Conservation (phyloP, 768 basidiomycete species). For the Auricularia cornea region DNA sequence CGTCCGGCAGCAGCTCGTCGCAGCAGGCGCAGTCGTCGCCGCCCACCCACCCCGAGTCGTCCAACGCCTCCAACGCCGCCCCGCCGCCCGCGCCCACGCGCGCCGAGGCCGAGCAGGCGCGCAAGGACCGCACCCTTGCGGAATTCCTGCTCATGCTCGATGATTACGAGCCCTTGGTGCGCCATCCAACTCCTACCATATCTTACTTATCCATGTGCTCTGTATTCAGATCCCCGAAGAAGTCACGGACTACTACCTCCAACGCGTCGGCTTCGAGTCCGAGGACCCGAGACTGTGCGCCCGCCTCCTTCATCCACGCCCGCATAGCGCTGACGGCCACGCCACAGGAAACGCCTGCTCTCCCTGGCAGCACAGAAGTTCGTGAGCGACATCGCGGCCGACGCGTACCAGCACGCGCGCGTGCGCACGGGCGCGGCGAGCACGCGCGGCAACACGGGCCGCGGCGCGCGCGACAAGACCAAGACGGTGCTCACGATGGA, state of each 20-base stretch:
- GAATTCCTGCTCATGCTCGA: conserved; percentile 96
- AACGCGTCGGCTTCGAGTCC: conserved; percentile 92
- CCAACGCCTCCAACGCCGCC: conserved; percentile 17
- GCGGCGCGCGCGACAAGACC: conserved; percentile 51
- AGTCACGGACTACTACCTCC: conserved; percentile 95
- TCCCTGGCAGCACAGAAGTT: conserved; percentile 97
- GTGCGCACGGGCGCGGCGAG: conserved; percentile 77
- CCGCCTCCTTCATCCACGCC: conserved; percentile 1
- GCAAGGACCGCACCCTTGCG: conserved; percentile 83
- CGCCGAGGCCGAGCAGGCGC: conserved; percentile 68
- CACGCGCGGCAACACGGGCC: neutral
- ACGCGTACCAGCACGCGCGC: conserved; percentile 96
- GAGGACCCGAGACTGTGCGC: conserved; percentile 86
- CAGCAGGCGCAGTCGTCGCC: neutral
- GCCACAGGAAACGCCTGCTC: conserved; percentile 76
- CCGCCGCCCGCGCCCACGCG: conserved; percentile 21
- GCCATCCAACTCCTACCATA: conserved; percentile 16
- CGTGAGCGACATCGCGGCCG: conserved; percentile 90
- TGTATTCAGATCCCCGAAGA: conserved; percentile 81
- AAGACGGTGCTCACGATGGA: conserved; percentile 96
- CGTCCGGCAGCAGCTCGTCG: neutral
- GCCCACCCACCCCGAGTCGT: neutral
- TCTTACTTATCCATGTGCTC: neutral
- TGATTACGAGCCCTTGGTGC: conserved; percentile 89
- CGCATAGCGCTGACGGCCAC: neutral